These are phyloP conservation scores for Haematococcus sp. DNA, from an alignment of 139 green algal genomes.

Conservation along the genomic window DNA sequence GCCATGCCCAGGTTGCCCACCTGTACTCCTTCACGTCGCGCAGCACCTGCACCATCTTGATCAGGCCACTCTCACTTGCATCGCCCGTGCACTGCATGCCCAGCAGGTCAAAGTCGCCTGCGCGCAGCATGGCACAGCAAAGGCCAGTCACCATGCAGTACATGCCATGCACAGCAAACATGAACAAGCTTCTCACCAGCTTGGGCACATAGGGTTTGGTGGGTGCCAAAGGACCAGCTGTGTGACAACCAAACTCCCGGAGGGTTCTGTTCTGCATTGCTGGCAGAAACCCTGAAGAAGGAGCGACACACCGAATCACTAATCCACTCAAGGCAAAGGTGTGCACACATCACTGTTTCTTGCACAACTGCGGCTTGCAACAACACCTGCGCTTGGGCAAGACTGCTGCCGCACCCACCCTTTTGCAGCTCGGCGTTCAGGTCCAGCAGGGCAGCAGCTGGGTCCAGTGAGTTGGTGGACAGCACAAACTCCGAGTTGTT, in stretches of 20 bases:
- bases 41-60: conserved; percentile 74
- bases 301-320: too few species aligned
- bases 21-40: conserved; percentile 44
- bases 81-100: conserved; percentile 60
- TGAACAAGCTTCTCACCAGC: too few species aligned
- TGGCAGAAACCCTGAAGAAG: too few species aligned
- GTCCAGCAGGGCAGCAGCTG: conserved; percentile 29
- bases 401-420: not conserved
- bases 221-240: too few species aligned
- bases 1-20: not conserved
- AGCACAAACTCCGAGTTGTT: conserved; percentile 75
- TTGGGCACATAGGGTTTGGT: too few species aligned
- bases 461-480: conserved; percentile 37
- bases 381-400: too few species aligned
- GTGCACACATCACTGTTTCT: too few species aligned
- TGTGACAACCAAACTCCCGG: too few species aligned
- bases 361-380: too few species aligned
- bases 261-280: too few species aligned
- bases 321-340: too few species aligned
- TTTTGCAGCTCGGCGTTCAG: conserved; percentile 38
- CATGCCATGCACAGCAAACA: not conserved
- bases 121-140: not conserved
- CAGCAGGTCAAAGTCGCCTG: conserved; percentile 74
- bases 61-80: conserved; percentile 69
- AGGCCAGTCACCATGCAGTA: not conserved